Base-by-base conservation (phyloP, 2,329 filamentous ascomycete species). In the Ophiostoma australiae region DNA sequence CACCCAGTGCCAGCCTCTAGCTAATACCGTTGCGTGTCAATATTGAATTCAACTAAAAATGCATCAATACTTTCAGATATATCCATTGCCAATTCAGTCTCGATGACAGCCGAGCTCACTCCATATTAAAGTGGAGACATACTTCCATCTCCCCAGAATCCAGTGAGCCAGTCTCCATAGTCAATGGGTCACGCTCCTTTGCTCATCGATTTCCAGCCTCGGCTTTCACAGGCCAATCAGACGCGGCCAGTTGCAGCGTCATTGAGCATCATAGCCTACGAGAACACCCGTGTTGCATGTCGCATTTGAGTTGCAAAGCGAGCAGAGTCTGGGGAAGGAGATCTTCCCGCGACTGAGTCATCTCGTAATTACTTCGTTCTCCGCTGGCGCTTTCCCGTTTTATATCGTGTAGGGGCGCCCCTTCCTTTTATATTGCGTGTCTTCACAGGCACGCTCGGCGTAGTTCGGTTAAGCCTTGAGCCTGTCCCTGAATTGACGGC, bases 161-260 rank as follows among this genome's bases (percentile, higher is more conserved):
- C 23, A 58, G 52, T 23, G n/a, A 27, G 52, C n/a, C 52, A 27
- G n/a, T 27, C 27, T 15, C 58, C 58, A 33, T 17, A 58, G 17
- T 58, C 52, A 58, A 58, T 48, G 41, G 41, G 41, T 48, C 41
- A 48, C 20, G 15, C 41, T 48, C 1, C 15, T 48, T 20, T 15
- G 4, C 44, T 48, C 44, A 20, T 48, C 44, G 2, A 37, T 33
- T 48, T 37, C 13, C 70, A 73, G 68, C 74, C 74, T 75, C 74
- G 74, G 74, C 70, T 72, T 71, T 70, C 69, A 65, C 69, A 71
- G 74, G 69, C 72, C 66, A 72, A 72, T 71, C 63, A 66, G 63
- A 66, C 17, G 63, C 20, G 20, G 20, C 33, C 33, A 23, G 63
- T n/a, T 37, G 61, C 61, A 65, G 61, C 33, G 61, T 37, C 61